Conservation (phyloP, 2,329 filamentous ascomycete species). For the Aspergillus pseudoviridinutans region DNA sequence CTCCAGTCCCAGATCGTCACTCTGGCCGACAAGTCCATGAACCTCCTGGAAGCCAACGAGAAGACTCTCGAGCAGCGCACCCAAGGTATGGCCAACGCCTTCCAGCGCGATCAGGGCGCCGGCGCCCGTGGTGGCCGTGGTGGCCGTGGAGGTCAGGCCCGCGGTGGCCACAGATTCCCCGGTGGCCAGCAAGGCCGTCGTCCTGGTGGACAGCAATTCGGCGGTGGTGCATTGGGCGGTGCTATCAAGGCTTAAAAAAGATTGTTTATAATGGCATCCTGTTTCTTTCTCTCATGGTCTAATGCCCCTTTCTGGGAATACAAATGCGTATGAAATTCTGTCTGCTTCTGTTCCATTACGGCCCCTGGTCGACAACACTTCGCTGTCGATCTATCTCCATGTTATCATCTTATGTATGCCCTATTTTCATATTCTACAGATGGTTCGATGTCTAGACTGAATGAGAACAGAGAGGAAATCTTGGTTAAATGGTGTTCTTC, state of each 20-base stretch:
- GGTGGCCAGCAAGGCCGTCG: slow-evolving; percentile 41
- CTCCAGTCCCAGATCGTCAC: slow-evolving; percentile 93
- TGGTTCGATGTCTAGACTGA: slow-evolving; percentile 18
- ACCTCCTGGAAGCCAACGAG: slow-evolving; percentile 95
- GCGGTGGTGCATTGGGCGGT: slow-evolving; percentile 48
- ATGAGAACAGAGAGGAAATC: slow-evolving; percentile 7
- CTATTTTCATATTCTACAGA: slow-evolving; percentile 16
- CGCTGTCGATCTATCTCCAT: slow-evolving; percentile 5
- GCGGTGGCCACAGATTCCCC: slow-evolving; percentile 35
- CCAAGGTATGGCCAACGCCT: slow-evolving; percentile 90
- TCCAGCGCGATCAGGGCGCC: slow-evolving; percentile 84
- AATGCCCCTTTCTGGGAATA: slow-evolving; percentile 20
- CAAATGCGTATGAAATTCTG: slow-evolving; percentile 16
- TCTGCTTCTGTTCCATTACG: slow-evolving; percentile 11
- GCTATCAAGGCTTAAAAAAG: slow-evolving; percentile 48
- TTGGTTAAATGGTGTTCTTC: not conserved
- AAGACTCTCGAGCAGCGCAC: slow-evolving; percentile 95
- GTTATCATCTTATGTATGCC: slow-evolving; percentile 12
- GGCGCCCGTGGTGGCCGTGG: slow-evolving; percentile 63
- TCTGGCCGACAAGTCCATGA: slow-evolving; percentile 91
- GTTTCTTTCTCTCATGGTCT: slow-evolving; percentile 18
- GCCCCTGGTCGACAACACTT: not conserved
- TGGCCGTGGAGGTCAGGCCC: slow-evolving; percentile 34
- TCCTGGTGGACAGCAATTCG: slow-evolving; percentile 48
- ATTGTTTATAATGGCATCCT: slow-evolving; percentile 32